Evolutionary conservation across 2,329 filamentous ascomycete species (phyloP).

Genomic region (Aciculosporium take): DNA sequence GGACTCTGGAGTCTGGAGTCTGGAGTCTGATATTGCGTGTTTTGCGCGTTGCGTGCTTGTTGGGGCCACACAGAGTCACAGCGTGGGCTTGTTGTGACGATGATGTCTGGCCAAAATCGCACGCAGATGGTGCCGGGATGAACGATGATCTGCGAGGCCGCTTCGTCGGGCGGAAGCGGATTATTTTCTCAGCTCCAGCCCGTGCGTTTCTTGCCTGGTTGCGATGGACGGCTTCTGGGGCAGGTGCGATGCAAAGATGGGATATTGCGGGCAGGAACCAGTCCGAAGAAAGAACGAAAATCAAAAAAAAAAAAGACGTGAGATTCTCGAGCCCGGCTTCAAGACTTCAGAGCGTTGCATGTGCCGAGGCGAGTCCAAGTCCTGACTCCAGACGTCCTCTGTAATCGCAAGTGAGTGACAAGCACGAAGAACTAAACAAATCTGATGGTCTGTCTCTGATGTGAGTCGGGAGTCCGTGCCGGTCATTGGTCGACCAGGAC

Average conservation of each 20-base stretch:
- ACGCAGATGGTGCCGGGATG: conserved; percentile 4
- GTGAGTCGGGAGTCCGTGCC: too few relatives aligned
- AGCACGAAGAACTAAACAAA: too few relatives aligned
- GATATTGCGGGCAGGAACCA: too few relatives aligned
- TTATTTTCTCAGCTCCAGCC: not conserved
- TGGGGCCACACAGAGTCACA: conserved; percentile 5
- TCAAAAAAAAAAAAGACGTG: too few relatives aligned
- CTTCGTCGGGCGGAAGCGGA: not conserved
- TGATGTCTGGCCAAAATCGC: not conserved
- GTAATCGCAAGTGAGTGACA: not conserved
- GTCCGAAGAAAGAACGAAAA: too few relatives aligned
- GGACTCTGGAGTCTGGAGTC: not conserved
- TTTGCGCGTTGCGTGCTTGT: too few relatives aligned
- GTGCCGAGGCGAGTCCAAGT: too few relatives aligned
- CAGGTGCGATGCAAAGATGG: not conserved
- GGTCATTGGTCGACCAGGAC: too few relatives aligned
- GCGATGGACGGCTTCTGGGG: not conserved
- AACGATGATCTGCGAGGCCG: not conserved
- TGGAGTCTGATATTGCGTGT: too few relatives aligned
- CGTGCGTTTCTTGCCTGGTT: not conserved
- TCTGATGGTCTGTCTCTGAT: too few relatives aligned
- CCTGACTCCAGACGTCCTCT: too few relatives aligned
- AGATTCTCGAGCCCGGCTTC: not conserved
- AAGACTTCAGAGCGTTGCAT: too few relatives aligned
- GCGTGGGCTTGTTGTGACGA: conserved; percentile 3